Conservation (phyloP, 345 rosid species). For the Tarenaya hassleriana region DNA sequence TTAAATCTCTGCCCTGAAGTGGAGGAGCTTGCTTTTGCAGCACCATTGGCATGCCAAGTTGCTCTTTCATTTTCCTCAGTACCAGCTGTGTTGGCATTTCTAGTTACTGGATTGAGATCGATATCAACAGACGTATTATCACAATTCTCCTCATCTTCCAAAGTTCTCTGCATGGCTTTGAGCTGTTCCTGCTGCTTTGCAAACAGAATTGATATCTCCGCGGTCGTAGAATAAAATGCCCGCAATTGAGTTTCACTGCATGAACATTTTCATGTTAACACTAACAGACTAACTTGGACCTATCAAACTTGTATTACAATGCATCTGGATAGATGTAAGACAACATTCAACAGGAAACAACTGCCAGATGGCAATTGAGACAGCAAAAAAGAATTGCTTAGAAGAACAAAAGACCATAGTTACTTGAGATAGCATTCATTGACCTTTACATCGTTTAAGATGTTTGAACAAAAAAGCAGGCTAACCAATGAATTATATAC, state of each 20-base stretch:
- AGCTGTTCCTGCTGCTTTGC: slow-evolving; percentile 94
- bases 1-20: slow-evolving; percentile 44
- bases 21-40: slow-evolving; percentile 43
- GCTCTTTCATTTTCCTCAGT: slow-evolving; percentile 31
- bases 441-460: slow-evolving; percentile 1
- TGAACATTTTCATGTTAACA: slow-evolving; percentile 15
- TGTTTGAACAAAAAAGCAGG: slow-evolving; percentile 3
- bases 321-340: slow-evolving; percentile 8
- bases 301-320: slow-evolving; percentile 14
- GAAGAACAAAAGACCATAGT: slow-evolving; percentile 4
- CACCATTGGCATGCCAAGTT: slow-evolving; percentile 20
- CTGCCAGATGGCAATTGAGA: slow-evolving; percentile 11
- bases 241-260: slow-evolving; percentile 92
- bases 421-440: slow-evolving; percentile 1
- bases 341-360: slow-evolving; percentile 9
- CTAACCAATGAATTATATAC: slow-evolving; percentile 18
- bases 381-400: slow-evolving; percentile 2
- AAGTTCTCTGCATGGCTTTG: slow-evolving; percentile 84
- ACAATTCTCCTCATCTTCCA: slow-evolving; percentile 88
- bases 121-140: slow-evolving; percentile 67
- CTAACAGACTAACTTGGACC: slow-evolving; percentile 14
- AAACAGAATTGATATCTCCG: slow-evolving; percentile 68
- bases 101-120: slow-evolving; percentile 41
- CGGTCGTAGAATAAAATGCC: slow-evolving; percentile 92
- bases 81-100: slow-evolving; percentile 22